phyloP scores from a whole-genome alignment of 2,329 filamentous ascomycete genomes.

The Endoconidiophora laricicola region DNA sequence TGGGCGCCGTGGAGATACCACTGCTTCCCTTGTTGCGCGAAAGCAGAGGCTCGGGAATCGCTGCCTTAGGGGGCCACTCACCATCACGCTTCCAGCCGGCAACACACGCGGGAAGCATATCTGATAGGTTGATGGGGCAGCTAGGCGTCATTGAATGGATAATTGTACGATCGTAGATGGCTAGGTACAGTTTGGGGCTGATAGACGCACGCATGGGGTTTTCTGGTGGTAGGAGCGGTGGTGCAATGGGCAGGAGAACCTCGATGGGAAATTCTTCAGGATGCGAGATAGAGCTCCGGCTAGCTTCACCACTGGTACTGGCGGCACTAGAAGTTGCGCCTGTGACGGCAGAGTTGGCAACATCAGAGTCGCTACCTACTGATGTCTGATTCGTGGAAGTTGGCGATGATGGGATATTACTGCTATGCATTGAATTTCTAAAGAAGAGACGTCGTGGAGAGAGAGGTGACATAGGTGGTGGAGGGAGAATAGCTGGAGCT shows the following conservation, averaged over 20 bases:
- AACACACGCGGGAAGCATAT: conserved; percentile 68
- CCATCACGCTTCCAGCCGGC: conserved; percentile 85
- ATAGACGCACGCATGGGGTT: conserved; percentile 70
- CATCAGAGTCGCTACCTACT: conserved; percentile 18
- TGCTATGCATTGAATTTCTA: conserved; percentile 27
- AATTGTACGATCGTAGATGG: conserved; percentile 82
- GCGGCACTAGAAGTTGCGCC: background rate
- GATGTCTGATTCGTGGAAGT: conserved; percentile 12
- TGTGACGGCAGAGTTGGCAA: conserved; percentile 19
- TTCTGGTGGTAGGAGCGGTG: conserved; percentile 52
- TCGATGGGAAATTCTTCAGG: conserved; percentile 31
- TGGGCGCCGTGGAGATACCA: conserved; percentile 12
- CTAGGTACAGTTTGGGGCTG: conserved; percentile 53
- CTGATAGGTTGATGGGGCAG: conserved; percentile 72
- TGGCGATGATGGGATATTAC: conserved; percentile 20
- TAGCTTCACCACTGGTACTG: background rate
- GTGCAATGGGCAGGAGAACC: conserved; percentile 53
- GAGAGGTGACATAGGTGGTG: conserved; percentile 27
- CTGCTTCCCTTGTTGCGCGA: conserved; percentile 25
- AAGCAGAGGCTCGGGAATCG: conserved; percentile 28
- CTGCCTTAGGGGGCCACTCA: conserved; percentile 66
- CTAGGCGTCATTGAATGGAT: conserved; percentile 63
- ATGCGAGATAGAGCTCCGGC: background rate
- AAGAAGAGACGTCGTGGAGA: conserved; percentile 35
- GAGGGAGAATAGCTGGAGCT: conserved; percentile 19